A percentile compares a stretch with the other conserved stretches of the same genome.
These are phyloP conservation scores for Penicillium sp. DNA, from an alignment of 2,329 filamentous ascomycete genomes.

Conservation along the genomic window DNA sequence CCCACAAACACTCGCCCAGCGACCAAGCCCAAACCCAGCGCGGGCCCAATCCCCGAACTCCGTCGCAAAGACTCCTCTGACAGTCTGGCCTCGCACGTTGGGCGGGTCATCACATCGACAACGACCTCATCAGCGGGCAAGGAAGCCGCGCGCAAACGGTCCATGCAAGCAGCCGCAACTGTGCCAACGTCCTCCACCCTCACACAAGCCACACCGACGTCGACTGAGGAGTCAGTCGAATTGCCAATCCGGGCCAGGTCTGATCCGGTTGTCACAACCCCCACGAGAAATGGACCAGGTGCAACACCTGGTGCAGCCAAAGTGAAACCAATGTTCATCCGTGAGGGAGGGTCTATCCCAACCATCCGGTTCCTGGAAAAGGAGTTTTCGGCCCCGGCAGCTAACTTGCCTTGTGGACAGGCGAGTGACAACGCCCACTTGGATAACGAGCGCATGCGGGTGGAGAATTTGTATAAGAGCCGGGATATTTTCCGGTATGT, in stretches of 20 bases:
- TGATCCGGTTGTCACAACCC: background rate
- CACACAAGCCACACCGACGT: conserved; percentile 24
- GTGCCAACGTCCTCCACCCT: conserved; percentile 43
- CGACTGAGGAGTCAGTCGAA: conserved; percentile 8
- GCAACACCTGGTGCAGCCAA: background rate
- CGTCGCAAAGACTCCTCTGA: conserved; percentile 38
- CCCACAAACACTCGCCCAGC: conserved; percentile 14
- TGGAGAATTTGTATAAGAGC: conserved; percentile 86
- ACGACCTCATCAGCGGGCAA: conserved; percentile 35
- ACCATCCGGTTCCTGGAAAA: conserved; percentile 93
- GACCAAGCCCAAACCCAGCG: conserved; percentile 8
- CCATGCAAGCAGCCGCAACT: conserved; percentile 20
- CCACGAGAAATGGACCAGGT: background rate
- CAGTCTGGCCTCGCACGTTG: conserved; percentile 40
- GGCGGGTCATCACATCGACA: conserved; percentile 40
- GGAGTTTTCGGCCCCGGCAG: conserved; percentile 85
- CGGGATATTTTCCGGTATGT: conserved; percentile 87
- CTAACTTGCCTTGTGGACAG: conserved; percentile 90
- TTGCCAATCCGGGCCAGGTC: conserved; percentile 13
- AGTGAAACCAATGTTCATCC: conserved; percentile 73
- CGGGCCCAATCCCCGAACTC: conserved; percentile 21
- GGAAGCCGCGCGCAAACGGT: conserved; percentile 28
- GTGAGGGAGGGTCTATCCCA: conserved; percentile 92
- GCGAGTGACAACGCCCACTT: conserved; percentile 91
- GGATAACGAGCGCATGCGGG: conserved; percentile 86